Conservation (phyloP, 2,329 filamentous ascomycete genomes). For the Pseudogymnoascus sp. region DNA sequence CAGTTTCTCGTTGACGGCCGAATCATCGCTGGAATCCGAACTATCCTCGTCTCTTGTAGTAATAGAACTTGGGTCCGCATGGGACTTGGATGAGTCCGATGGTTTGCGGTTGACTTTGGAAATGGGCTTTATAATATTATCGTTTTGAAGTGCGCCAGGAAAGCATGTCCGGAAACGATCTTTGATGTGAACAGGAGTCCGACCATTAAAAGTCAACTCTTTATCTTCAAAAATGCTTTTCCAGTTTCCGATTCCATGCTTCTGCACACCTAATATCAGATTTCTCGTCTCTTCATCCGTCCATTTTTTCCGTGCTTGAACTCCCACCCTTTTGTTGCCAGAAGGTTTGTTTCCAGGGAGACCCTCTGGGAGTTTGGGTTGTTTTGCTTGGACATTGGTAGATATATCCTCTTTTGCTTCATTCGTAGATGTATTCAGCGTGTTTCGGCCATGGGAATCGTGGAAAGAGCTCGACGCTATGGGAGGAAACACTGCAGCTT, state of each 20-base stretch:
- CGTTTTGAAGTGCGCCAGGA: slow-evolving; percentile 42
- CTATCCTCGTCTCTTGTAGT: slow-evolving; percentile 19
- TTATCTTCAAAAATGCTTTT: slow-evolving; percentile 57
- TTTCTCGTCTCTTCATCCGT: slow-evolving; percentile 59
- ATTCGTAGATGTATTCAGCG: slow-evolving; percentile 25
- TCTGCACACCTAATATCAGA: slow-evolving; percentile 53
- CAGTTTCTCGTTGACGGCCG: slow-evolving; percentile 18
- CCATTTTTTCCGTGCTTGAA: slow-evolving; percentile 57
- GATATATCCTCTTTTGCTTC: slow-evolving; percentile 15
- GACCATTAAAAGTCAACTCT: slow-evolving; percentile 54
- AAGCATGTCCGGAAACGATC: slow-evolving; percentile 62
- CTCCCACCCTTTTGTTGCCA: slow-evolving; percentile 41
- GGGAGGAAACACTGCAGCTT: slow-evolving; percentile 55
- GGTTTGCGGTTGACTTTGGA: slow-evolving; percentile 25
- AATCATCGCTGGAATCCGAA: slow-evolving; percentile 13
- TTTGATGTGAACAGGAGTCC: slow-evolving; percentile 58
- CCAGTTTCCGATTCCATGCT: slow-evolving; percentile 61
- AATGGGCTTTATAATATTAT: slow-evolving; percentile 27
- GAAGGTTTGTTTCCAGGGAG: slow-evolving; percentile 31
- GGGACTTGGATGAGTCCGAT: not conserved
- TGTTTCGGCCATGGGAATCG: slow-evolving; percentile 39
- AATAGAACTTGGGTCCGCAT: not conserved
- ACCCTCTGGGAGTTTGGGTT: not conserved
- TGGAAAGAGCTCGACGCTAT: slow-evolving; percentile 54
- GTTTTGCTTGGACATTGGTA: not conserved